Evolutionary conservation across 1,284 basidiomycete genomes (phyloP).

Genomic region (Athelia sp.): DNA sequence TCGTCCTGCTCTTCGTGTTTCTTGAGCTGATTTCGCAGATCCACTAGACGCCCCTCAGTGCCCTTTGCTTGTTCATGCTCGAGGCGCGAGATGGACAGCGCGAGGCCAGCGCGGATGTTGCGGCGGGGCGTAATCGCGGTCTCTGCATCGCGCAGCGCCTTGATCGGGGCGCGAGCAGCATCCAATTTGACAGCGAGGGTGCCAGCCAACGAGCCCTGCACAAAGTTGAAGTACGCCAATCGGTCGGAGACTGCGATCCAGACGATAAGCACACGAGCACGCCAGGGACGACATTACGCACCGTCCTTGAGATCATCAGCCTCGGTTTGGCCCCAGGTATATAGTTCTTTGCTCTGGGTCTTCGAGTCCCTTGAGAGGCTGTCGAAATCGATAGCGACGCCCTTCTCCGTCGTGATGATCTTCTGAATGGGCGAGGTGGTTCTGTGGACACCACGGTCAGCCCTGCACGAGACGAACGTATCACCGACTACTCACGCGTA

Average conservation of each 20-base stretch:
- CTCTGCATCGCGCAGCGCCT: conserved; percentile 69
- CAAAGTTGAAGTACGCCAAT: conserved; percentile 72
- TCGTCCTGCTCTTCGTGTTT: conserved; percentile 63
- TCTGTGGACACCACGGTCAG: conserved; percentile 21
- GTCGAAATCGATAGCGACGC: conserved; percentile 68
- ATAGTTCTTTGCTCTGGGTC: conserved; percentile 74
- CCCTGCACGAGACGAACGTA: not conserved
- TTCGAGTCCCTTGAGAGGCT: conserved; percentile 59
- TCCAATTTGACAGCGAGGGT: conserved; percentile 59
- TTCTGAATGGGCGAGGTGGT: conserved; percentile 60
- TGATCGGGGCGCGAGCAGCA: conserved; percentile 57
- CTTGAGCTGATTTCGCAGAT: conserved; percentile 58
- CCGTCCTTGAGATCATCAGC: conserved; percentile 71
- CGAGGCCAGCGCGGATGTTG: conserved; percentile 49
- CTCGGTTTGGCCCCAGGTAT: conserved; percentile 73
- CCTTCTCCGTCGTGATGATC: conserved; percentile 72
- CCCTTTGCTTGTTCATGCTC: conserved; percentile 61
- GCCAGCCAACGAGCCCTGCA: conserved; percentile 59
- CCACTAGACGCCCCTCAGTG: conserved; percentile 54
- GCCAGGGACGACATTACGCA: conserved; percentile 21
- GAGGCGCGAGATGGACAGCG: conserved; percentile 55
- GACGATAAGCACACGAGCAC: conserved; percentile 8
- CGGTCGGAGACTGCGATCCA: conserved; percentile 61
- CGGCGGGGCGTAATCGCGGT: conserved; percentile 52
- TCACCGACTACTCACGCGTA: conserved; percentile 48